Evolutionary conservation across 1,284 basidiomycete genomes (phyloP).

Genomic region (Cryptococcus neoformans): DNA sequence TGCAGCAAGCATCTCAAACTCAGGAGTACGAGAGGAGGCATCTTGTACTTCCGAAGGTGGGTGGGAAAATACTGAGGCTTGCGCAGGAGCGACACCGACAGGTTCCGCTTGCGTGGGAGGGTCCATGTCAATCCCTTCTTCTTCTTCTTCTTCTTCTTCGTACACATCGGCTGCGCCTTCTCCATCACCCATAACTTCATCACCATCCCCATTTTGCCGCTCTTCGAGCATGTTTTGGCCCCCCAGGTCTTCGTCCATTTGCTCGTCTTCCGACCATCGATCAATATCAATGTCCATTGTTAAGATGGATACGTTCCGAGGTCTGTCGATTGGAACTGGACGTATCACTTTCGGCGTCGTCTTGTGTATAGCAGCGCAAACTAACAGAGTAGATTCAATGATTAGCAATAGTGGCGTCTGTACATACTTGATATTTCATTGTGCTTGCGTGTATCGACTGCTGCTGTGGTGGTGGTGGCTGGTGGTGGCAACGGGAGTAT

Average conservation of each 20-base stretch:
- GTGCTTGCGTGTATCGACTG: too few relatives aligned
- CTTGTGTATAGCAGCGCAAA: too few relatives aligned
- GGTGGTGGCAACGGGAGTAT: too few relatives aligned
- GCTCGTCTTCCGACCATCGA: constrained; percentile 6
- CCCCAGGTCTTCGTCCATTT: constrained; percentile 9
- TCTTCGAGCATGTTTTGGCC: background rate
- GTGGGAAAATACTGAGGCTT: background rate
- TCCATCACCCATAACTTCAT: constrained; percentile 9
- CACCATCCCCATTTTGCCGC: constrained; percentile 7
- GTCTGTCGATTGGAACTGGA: too few relatives aligned
- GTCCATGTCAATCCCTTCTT: constrained; percentile 4
- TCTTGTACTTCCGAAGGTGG: background rate
- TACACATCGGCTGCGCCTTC: constrained; percentile 4
- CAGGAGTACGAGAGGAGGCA: background rate
- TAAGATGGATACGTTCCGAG: too few relatives aligned
- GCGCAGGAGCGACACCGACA: background rate
- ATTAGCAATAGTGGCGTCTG: too few relatives aligned
- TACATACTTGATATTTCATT: too few relatives aligned
- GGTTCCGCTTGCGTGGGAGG: background rate
- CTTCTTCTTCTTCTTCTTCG: background rate
- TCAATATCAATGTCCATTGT: constrained; percentile 8
- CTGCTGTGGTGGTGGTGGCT: too few relatives aligned
- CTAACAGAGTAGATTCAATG: too few relatives aligned
- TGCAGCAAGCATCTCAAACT: background rate
- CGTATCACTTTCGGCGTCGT: too few relatives aligned